These are phyloP conservation scores for Inga leiocalycina DNA, from an alignment of 306 rosid species.

Conservation along the genomic window DNA sequence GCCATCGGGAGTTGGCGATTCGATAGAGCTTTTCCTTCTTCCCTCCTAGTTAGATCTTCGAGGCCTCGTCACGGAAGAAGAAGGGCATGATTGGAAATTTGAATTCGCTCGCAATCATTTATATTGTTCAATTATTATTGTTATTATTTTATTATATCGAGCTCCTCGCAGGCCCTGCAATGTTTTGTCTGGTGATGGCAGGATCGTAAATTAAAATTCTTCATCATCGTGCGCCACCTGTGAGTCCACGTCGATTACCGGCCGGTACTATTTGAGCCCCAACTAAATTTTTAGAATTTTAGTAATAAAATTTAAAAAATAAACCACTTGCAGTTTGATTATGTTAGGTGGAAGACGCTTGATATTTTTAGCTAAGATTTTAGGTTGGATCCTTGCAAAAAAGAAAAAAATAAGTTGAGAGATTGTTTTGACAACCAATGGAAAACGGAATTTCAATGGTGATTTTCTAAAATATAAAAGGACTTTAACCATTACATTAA, in stretches of 20 bases:
- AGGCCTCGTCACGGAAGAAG: constrained; percentile 27
- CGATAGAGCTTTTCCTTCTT: background rate
- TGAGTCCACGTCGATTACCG: constrained; percentile 32
- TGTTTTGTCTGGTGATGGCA: background rate
- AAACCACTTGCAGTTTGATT: background rate
- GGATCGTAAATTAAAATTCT: background rate
- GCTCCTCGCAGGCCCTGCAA: background rate
- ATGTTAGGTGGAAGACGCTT: background rate
- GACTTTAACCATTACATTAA: background rate
- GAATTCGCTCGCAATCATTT: background rate
- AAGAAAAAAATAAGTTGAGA: background rate
- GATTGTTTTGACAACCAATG: background rate
- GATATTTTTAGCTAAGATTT: background rate
- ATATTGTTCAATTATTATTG: background rate
- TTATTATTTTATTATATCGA: background rate
- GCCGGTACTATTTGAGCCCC: background rate
- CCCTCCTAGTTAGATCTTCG: constrained; percentile 43
- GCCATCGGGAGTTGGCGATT: constrained; percentile 58
- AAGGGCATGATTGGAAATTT: constrained; percentile 18
- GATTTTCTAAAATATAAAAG: background rate
- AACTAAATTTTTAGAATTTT: background rate
- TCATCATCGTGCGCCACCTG: constrained; percentile 29
- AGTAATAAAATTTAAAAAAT: background rate
- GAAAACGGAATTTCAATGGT: background rate
- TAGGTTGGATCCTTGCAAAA: background rate